Conservation (phyloP, 495 filamentous ascomycete species). For the Astrothelium subdiscretum region DNA sequence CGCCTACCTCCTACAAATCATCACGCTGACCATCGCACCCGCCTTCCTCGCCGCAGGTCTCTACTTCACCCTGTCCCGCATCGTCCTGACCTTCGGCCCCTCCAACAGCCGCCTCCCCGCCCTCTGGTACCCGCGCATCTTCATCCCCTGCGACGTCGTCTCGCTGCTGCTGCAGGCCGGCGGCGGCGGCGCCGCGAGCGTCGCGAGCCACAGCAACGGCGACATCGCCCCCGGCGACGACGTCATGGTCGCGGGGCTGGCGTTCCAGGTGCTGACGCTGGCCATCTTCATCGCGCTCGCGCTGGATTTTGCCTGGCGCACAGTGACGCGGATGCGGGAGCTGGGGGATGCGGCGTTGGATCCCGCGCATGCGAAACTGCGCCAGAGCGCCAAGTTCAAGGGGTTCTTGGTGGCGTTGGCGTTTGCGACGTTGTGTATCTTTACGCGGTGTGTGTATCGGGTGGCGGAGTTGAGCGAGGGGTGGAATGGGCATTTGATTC, state of each 20-base stretch:
- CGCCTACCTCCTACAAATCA: conserved; percentile 25
- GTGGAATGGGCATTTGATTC: conserved; percentile 32
- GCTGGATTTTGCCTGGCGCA: conserved; percentile 21
- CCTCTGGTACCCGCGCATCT: conserved; percentile 40
- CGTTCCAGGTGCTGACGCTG: conserved; percentile 26
- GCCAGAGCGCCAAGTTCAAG: conserved; percentile 23
- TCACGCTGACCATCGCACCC: conserved; percentile 45
- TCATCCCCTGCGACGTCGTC: conserved; percentile 42
- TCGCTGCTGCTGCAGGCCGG: conserved; percentile 40
- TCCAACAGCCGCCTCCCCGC: conserved; percentile 41
- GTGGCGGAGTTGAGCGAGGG: conserved; percentile 40
- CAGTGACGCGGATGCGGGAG: neutral
- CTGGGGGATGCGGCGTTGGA: conserved; percentile 5
- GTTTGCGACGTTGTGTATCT: conserved; percentile 34
- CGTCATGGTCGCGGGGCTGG: conserved; percentile 25
- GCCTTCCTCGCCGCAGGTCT: conserved; percentile 48
- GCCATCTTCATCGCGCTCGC: conserved; percentile 24
- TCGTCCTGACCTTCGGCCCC: conserved; percentile 35
- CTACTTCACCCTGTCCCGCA: conserved; percentile 41
- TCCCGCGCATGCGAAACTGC: conserved; percentile 10
- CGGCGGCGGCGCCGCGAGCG: conserved; percentile 35
- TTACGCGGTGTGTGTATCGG: conserved; percentile 38
- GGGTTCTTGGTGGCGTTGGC: conserved; percentile 36
- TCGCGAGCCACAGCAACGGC: conserved; percentile 15
- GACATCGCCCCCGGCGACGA: conserved; percentile 19